phyloP scores from a whole-genome alignment of 2,329 filamentous ascomycete genomes.

The Sarocladiaceae sp. region DNA sequence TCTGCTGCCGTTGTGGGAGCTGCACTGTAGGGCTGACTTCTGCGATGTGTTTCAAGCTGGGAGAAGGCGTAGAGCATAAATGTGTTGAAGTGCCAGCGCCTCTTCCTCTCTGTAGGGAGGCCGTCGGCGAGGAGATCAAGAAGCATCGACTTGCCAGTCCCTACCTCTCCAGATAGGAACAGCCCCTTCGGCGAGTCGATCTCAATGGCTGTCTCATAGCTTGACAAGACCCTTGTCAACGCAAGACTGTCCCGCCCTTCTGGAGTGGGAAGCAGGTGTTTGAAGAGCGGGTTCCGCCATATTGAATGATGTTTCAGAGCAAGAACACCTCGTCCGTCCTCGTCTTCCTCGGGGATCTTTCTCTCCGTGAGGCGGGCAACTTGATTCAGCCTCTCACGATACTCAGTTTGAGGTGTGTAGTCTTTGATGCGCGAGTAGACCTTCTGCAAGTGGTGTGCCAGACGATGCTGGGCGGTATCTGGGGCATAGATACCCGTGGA shows the following conservation, averaged over 20 bases:
- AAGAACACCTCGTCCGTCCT: constrained; percentile 29
- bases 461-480: constrained; percentile 65
- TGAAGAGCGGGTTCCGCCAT: constrained; percentile 52
- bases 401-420: constrained; percentile 67
- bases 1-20: constrained; percentile 10
- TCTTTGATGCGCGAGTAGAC: constrained; percentile 71
- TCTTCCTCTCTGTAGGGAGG: constrained; percentile 65
- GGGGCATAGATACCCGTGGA: constrained; percentile 60
- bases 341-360: constrained; percentile 20
- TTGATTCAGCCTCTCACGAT: constrained; percentile 57
- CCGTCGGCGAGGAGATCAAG: constrained; percentile 74
- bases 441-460: constrained; percentile 71
- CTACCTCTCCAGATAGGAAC: constrained; percentile 75
- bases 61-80: constrained; percentile 78
- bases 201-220: constrained; percentile 63
- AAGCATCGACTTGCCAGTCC: constrained; percentile 81
- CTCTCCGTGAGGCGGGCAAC: constrained; percentile 42
- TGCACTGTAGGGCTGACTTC: constrained; percentile 17
- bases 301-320: constrained; percentile 49
- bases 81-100: constrained; percentile 76
- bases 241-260: constrained; percentile 55
- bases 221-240: constrained; percentile 61
- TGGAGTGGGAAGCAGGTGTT: constrained; percentile 50
- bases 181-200: constrained; percentile 68
- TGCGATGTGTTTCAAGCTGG: constrained; percentile 61